phyloP scores from a whole-genome alignment of 768 basidiomycete genomes.

The Kwoniella botswanensis region DNA sequence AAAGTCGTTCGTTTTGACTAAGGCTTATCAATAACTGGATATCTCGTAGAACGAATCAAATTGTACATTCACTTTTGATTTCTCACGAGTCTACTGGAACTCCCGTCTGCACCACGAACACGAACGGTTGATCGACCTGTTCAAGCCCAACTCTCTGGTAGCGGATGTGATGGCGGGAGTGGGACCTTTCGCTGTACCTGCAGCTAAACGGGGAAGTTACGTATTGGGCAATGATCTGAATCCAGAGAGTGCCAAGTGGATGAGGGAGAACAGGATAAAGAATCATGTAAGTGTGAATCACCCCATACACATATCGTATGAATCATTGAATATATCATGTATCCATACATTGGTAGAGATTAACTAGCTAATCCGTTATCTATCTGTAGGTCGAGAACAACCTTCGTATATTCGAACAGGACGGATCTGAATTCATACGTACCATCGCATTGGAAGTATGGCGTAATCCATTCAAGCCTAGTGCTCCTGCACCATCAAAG shows the following conservation, averaged over 20 bases:
- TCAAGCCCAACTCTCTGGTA: constrained; percentile 71
- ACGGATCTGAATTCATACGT: constrained; percentile 85
- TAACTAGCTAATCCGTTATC: too few relatives aligned
- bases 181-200: constrained; percentile 92
- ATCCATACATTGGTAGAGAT: too few relatives aligned
- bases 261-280: constrained; percentile 70
- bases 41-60: constrained; percentile 73
- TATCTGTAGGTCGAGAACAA: constrained; percentile 68
- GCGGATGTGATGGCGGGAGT: constrained; percentile 97
- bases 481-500: constrained; percentile 52
- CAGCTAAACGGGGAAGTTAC: constrained; percentile 86
- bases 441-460: constrained; percentile 64
- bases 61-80: constrained; percentile 91
- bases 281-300: constrained; percentile 70
- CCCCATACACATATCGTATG: too few relatives aligned
- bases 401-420: constrained; percentile 76
- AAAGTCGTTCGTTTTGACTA: too few relatives aligned
- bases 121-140: constrained; percentile 75
- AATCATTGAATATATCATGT: not conserved
- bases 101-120: constrained; percentile 92
- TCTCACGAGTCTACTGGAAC: constrained; percentile 97
- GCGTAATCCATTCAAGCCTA: constrained; percentile 70
- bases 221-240: constrained; percentile 95
- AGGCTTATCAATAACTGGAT: not conserved
- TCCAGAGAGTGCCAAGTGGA: constrained; percentile 79